Percentiles rank a stretch among this genome's conserved stretches.
Conservation (phyloP, 2,329 filamentous ascomycete species). For the Cladosporium sp. region DNA sequence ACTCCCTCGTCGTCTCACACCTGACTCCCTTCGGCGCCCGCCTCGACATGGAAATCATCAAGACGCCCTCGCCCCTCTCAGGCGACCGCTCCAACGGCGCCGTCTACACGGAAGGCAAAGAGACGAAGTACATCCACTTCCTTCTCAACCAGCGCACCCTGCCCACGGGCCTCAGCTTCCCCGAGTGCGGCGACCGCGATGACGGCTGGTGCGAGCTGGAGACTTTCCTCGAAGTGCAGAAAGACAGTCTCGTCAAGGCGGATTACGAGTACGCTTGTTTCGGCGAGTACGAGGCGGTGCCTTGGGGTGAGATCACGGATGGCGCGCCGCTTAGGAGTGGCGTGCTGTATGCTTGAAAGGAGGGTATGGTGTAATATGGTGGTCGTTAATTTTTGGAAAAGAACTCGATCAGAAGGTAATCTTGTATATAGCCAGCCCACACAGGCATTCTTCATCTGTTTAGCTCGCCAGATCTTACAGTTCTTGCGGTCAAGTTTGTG, state of each 20-base stretch:
- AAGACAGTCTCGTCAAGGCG: slow-evolving; percentile 58
- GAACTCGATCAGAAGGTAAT: neutral
- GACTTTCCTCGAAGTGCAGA: slow-evolving; percentile 65
- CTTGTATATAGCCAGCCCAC: neutral
- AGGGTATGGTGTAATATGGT: neutral
- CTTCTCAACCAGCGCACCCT: slow-evolving; percentile 68
- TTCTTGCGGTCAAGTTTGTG: too few relatives aligned
- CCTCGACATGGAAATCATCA: slow-evolving; percentile 73
- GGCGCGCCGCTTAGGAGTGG: slow-evolving; percentile 44
- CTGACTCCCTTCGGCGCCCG: slow-evolving; percentile 71
- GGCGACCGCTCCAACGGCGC: slow-evolving; percentile 49
- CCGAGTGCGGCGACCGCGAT: slow-evolving; percentile 63
- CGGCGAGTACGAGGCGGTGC: slow-evolving; percentile 52
- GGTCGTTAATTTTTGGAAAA: neutral
- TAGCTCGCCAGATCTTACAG: too few relatives aligned
- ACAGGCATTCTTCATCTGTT: neutral
- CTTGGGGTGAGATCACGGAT: slow-evolving; percentile 54
- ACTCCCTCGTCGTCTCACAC: slow-evolving; percentile 64
- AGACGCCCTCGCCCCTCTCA: slow-evolving; percentile 62
- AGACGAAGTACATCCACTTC: slow-evolving; percentile 72
- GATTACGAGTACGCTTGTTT: slow-evolving; percentile 67
- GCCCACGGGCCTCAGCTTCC: slow-evolving; percentile 65
- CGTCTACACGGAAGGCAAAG: slow-evolving; percentile 48
- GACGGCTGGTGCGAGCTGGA: slow-evolving; percentile 77
- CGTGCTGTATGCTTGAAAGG: neutral